These are phyloP conservation scores for Parastagonospora avenae DNA, from an alignment of 2,329 filamentous ascomycete species.

Conservation along the genomic window DNA sequence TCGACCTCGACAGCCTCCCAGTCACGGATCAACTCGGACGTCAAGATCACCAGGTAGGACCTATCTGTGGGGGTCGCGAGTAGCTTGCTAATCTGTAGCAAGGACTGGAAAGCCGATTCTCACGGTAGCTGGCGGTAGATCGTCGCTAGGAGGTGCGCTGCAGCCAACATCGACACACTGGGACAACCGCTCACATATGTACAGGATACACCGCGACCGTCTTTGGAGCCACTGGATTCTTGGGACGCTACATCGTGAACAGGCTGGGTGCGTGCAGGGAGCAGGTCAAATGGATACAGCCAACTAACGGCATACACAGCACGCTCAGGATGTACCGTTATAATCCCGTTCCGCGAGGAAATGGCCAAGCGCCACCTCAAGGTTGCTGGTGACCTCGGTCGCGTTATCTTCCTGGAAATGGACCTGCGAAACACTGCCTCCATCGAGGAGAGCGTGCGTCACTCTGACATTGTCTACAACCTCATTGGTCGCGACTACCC, in stretches of 20 bases:
- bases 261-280: conserved; percentile 70
- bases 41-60: conserved; percentile 73
- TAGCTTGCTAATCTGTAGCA: conserved; percentile 12
- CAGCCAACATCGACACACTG: conserved; percentile 7
- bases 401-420: conserved; percentile 90
- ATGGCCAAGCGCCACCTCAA: conserved; percentile 98
- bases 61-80: neutral
- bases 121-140: conserved; percentile 85
- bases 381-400: conserved; percentile 90
- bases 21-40: conserved; percentile 67
- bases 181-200: conserved; percentile 36
- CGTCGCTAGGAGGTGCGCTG: conserved; percentile 78
- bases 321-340: conserved; percentile 89
- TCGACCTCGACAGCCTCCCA: conserved; percentile 33
- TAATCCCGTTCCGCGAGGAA: conserved; percentile 93
- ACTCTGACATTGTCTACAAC: conserved; percentile 98
- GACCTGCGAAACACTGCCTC: conserved; percentile 93
- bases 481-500: conserved; percentile 92
- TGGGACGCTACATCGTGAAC: conserved; percentile 97
- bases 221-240: conserved; percentile 94
- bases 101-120: conserved; percentile 94
- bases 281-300: neutral
- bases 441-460: conserved; percentile 93
- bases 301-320: conserved; percentile 59
- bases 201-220: conserved; percentile 94